Evolutionary conservation across 441 rosid species (phyloP).

Genomic region (Pelargonium citronellum): DNA sequence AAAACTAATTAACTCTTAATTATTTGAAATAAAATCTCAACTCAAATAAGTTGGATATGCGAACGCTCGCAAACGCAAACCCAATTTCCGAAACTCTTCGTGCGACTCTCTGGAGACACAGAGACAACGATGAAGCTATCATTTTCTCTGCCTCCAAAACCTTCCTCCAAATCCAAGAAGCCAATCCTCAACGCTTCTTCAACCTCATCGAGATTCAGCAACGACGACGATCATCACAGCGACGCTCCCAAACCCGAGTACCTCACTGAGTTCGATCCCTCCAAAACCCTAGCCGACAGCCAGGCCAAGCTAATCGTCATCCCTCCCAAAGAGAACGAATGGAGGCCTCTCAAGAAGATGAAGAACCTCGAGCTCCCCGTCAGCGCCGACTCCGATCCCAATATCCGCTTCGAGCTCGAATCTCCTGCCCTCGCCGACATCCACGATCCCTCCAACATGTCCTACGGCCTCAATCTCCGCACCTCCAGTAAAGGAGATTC

Average conservation of each 20-base stretch:
- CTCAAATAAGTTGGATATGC: too few relatives aligned
- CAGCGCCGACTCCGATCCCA: slow-evolving; percentile 26
- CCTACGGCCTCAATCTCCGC: slow-evolving; percentile 66
- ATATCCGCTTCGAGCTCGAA: slow-evolving; percentile 49
- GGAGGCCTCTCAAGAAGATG: slow-evolving; percentile 68
- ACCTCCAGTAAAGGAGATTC: slow-evolving; percentile 15
- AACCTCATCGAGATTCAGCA: slow-evolving; percentile 11
- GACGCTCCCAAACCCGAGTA: slow-evolving; percentile 24
- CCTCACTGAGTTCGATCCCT: slow-evolving; percentile 68
- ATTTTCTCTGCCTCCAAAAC: slow-evolving; percentile 53
- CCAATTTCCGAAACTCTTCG: background rate
- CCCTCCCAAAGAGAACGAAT: slow-evolving; percentile 59
- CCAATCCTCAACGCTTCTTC: slow-evolving; percentile 16
- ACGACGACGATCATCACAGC: slow-evolving; percentile 22
- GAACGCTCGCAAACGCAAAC: too few relatives aligned
- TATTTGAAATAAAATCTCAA: too few relatives aligned
- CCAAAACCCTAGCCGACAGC: slow-evolving; percentile 35
- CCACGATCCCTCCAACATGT: slow-evolving; percentile 21
- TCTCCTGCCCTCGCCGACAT: slow-evolving; percentile 24
- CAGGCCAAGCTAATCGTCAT: slow-evolving; percentile 34
- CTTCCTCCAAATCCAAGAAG: slow-evolving; percentile 33
- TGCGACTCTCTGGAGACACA: background rate
- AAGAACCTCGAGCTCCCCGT: slow-evolving; percentile 58
- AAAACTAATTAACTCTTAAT: too few relatives aligned
- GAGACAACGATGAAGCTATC: slow-evolving; percentile 50